Percentiles rank a stretch among this genome's conserved stretches.
Conservation (phyloP, 495 filamentous ascomycete genomes). For the Rostrohypoxylon terebratum region DNA sequence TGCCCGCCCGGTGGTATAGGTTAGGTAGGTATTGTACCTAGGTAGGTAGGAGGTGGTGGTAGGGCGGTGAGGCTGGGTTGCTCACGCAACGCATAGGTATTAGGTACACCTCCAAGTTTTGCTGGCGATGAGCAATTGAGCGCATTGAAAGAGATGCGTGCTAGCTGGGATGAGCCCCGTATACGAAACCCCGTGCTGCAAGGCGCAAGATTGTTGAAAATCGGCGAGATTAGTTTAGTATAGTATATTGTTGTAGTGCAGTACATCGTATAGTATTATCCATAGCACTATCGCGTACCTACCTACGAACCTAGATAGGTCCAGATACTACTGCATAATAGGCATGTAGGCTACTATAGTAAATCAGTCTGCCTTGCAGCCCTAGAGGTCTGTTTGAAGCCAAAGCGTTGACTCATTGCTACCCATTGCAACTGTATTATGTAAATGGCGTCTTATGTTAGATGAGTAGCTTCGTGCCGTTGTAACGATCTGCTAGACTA, state of each 20-base stretch:
- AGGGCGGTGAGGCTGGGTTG: constrained; percentile 38
- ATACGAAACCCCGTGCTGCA: neutral
- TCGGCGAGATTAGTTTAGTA: constrained; percentile 10
- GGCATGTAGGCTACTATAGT: neutral
- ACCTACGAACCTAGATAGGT: neutral
- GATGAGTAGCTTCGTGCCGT: constrained; percentile 3
- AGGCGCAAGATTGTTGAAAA: neutral
- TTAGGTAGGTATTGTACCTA: no score
- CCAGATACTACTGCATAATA: no score
- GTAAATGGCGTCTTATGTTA: neutral
- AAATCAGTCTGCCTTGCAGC: neutral
- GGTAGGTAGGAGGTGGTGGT: no score
- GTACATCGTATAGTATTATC: neutral
- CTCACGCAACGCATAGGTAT: neutral
- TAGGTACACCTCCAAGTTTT: constrained; percentile 26
- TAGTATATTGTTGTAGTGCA: neutral
- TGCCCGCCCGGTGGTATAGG: constrained; percentile 10
- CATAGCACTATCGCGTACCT: neutral
- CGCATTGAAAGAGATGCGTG: neutral
- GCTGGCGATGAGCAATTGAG: neutral
- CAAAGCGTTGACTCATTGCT: constrained; percentile 3
- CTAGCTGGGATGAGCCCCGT: neutral
- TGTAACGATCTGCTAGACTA: neutral
- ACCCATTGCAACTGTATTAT: neutral
- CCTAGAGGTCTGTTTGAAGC: neutral